Conservation (phyloP, 139 green algal genomes). For the Asterochloris sp. region DNA sequence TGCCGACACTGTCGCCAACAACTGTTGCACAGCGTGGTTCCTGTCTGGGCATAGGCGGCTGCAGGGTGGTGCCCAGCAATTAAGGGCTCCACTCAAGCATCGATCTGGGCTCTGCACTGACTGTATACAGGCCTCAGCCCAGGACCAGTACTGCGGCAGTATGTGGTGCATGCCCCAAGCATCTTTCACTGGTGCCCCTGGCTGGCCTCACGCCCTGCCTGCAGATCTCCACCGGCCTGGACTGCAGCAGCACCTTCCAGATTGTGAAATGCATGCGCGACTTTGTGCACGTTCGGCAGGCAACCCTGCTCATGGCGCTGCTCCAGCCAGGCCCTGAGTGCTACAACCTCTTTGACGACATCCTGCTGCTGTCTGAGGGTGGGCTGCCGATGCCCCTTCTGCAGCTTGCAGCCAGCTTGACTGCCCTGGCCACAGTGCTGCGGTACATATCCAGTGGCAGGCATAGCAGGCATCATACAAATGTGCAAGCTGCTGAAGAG, state of each 20-base stretch:
- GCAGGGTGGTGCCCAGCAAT: no score
- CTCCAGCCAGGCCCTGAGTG: slow-evolving; percentile 84
- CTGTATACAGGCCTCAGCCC: no score
- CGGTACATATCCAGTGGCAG: not conserved
- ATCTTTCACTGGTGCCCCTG: no score
- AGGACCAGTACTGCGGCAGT: no score
- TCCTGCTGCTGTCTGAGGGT: slow-evolving; percentile 66
- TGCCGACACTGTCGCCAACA: no score
- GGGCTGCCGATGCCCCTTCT: not conserved
- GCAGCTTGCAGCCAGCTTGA: not conserved
- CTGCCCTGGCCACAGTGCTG: no score
- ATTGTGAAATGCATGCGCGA: slow-evolving; percentile 31
- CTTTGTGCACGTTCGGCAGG: slow-evolving; percentile 23
- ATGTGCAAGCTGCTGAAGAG: not conserved
- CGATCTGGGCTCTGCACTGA: no score
- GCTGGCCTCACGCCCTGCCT: not conserved
- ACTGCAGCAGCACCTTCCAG: slow-evolving; percentile 39
- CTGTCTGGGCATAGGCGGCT: no score
- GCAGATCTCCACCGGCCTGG: slow-evolving; percentile 47
- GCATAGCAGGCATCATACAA: not conserved
- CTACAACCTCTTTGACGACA: slow-evolving; percentile 64
- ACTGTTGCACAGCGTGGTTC: no score
- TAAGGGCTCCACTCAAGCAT: no score
- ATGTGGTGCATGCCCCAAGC: no score
- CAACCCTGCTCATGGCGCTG: slow-evolving; percentile 65